A percentile compares a stretch with the other conserved stretches of the same genome.
Evolutionary conservation across 148 eudicot genomes (phyloP).

Genomic region (Suaeda aralocaspica): DNA sequence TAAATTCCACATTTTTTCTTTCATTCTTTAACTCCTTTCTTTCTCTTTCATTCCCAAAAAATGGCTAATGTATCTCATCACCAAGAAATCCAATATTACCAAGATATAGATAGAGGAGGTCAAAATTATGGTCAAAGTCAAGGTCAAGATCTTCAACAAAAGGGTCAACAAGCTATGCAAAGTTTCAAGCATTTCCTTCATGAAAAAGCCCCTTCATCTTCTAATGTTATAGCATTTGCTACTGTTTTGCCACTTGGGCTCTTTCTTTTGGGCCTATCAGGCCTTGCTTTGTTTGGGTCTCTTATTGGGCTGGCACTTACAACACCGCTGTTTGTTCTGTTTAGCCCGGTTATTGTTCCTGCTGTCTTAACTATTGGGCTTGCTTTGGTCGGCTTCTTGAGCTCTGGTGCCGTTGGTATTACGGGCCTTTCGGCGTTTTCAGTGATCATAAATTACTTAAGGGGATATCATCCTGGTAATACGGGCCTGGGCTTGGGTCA

Average conservation of each 20-base stretch:
- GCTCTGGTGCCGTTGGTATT: slow-evolving; percentile 58
- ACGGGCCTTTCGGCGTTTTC: slow-evolving; percentile 50
- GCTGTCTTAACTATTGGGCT: slow-evolving; percentile 41
- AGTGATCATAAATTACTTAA: slow-evolving; percentile 37
- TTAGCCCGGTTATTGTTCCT: slow-evolving; percentile 67
- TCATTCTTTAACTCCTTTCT: not conserved
- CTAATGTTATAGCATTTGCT: slow-evolving; percentile 33
- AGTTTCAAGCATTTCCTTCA: slow-evolving; percentile 22
- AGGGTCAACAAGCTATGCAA: slow-evolving; percentile 24
- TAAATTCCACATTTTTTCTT: not conserved
- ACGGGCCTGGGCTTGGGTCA: not conserved
- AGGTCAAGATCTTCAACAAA: slow-evolving; percentile 25
- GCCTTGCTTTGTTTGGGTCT: slow-evolving; percentile 39
- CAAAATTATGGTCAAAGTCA: too few relatives aligned
- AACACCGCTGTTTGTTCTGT: slow-evolving; percentile 53
- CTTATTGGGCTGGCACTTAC: slow-evolving; percentile 41
- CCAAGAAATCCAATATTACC: not conserved
- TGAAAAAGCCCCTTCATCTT: slow-evolving; percentile 32
- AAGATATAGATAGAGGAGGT: not conserved
- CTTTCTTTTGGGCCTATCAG: slow-evolving; percentile 43
- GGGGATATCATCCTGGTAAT: slow-evolving; percentile 14
- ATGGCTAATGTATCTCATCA: slow-evolving; percentile 20
- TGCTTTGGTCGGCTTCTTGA: slow-evolving; percentile 43
- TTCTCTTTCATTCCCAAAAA: not conserved
- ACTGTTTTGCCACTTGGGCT: slow-evolving; percentile 47